Conservation (phyloP, 129 eudicot genomes). For the Helianthus tuberosus region DNA sequence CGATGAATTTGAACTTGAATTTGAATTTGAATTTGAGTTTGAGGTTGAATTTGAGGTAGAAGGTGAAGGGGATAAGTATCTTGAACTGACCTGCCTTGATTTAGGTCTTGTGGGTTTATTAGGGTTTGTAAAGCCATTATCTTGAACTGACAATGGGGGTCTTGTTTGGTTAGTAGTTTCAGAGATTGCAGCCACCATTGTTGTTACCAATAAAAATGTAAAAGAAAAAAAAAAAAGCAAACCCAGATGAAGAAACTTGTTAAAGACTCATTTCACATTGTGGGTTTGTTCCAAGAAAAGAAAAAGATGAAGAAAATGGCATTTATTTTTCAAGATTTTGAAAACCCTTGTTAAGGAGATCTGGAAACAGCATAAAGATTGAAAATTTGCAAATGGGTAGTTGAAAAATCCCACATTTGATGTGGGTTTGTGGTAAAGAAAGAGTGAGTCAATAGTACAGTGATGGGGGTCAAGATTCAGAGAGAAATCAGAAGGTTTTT, state of each 20-base stretch:
- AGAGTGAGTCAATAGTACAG: slow-evolving; percentile 24
- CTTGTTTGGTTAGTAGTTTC: slow-evolving; percentile 54
- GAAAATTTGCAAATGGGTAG: slow-evolving; percentile 28
- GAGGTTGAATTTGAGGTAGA: slow-evolving; percentile 62
- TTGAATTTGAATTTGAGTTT: slow-evolving; percentile 37
- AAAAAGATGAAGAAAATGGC: slow-evolving; percentile 19
- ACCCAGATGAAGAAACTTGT: slow-evolving; percentile 17
- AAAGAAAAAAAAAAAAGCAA: neutral
- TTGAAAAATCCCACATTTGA: slow-evolving; percentile 32
- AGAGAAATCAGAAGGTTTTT: slow-evolving; percentile 20
- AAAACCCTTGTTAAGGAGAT: slow-evolving; percentile 30
- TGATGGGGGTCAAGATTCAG: slow-evolving; percentile 38
- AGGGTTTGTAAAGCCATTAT: slow-evolving; percentile 47
- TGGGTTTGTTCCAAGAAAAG: slow-evolving; percentile 1
- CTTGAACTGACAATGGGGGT: slow-evolving; percentile 81
- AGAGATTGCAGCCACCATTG: slow-evolving; percentile 78
- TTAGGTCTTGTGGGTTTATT: slow-evolving; percentile 58
- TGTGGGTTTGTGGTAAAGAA: neutral
- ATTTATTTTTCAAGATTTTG: neutral
- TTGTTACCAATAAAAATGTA: slow-evolving; percentile 12
- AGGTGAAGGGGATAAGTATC: slow-evolving; percentile 83
- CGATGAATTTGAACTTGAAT: slow-evolving; percentile 31
- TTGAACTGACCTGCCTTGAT: slow-evolving; percentile 72
- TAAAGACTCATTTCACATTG: slow-evolving; percentile 61
- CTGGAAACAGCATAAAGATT: slow-evolving; percentile 29